Evolutionary conservation across 768 basidiomycete genomes (phyloP).

Genomic region (Kwoniella bestiolae): DNA sequence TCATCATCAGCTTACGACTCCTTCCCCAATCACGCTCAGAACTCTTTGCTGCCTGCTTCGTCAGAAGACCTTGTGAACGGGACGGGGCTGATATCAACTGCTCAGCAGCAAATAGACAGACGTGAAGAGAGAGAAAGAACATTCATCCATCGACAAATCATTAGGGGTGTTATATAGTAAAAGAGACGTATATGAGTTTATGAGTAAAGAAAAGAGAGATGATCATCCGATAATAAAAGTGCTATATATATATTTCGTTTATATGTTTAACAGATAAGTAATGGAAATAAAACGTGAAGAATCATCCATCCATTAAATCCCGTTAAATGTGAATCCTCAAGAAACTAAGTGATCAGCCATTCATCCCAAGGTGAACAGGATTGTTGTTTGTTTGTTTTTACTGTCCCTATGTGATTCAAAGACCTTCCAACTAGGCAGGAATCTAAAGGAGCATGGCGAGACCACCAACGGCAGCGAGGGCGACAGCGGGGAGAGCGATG

Average conservation of each 20-base stretch:
- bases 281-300: neutral
- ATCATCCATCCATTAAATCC: neutral
- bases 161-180: too few relatives aligned
- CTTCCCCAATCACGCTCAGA: too few relatives aligned
- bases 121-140: too few relatives aligned
- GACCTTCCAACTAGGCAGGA: neutral
- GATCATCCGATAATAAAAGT: neutral
- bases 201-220: neutral
- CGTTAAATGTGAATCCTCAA: neutral
- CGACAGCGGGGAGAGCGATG: slow-evolving; percentile 43
- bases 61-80: too few relatives aligned
- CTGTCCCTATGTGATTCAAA: neutral
- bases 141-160: too few relatives aligned
- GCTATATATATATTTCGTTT: neutral
- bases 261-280: neutral
- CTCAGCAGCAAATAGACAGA: too few relatives aligned
- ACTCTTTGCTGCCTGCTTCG: too few relatives aligned
- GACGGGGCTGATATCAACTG: too few relatives aligned
- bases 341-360: neutral
- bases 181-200: neutral
- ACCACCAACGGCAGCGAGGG: slow-evolving; percentile 40
- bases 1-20: too few relatives aligned
- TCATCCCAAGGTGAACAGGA: neutral
- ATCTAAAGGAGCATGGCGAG: slow-evolving; percentile 39
- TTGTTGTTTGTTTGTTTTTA: neutral